A percentile compares a stretch with the other conserved stretches of the same genome.
Conservation (phyloP, 148 eudicot genomes). For the Nepenthes mirabilis region DNA sequence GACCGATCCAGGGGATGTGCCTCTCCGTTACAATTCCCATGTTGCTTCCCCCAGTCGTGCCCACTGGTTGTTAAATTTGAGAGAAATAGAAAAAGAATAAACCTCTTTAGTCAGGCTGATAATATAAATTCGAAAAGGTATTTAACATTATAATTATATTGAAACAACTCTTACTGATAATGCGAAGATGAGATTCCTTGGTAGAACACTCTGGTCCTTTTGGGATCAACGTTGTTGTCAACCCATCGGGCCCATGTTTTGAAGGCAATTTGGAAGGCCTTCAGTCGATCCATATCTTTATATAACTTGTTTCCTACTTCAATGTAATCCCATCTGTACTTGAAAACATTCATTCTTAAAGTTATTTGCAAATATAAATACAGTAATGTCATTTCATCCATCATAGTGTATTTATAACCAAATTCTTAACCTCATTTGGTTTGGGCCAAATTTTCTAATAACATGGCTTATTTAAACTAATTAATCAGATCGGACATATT, state of each 20-base stretch:
- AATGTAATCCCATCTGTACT: constrained; percentile 5
- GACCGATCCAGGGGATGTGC: background rate
- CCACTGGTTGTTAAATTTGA: background rate
- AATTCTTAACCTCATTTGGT: too few relatives aligned
- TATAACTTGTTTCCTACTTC: background rate
- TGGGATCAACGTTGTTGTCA: background rate
- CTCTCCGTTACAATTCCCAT: background rate
- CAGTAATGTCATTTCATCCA: background rate
- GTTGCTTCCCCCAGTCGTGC: background rate
- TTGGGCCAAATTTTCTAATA: too few relatives aligned
- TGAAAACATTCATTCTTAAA: background rate
- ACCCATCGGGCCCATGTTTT: constrained; percentile 7
- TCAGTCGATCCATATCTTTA: constrained; percentile 3
- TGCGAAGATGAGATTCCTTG: constrained; percentile 10
- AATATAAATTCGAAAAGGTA: too few relatives aligned
- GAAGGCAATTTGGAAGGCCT: constrained; percentile 3
- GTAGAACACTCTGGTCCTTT: constrained; percentile 3
- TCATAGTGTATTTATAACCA: too few relatives aligned
- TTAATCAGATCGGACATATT: too few relatives aligned
- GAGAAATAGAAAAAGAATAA: background rate
- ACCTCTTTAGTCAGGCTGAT: too few relatives aligned
- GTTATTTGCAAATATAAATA: background rate
- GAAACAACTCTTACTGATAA: background rate
- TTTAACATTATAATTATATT: too few relatives aligned
- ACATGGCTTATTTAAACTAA: too few relatives aligned